Evolutionary conservation across 2,329 filamentous ascomycete genomes (phyloP), one percentile per base, ranked within the genome.

Genomic region (Incumbomyces lentus): DNA sequence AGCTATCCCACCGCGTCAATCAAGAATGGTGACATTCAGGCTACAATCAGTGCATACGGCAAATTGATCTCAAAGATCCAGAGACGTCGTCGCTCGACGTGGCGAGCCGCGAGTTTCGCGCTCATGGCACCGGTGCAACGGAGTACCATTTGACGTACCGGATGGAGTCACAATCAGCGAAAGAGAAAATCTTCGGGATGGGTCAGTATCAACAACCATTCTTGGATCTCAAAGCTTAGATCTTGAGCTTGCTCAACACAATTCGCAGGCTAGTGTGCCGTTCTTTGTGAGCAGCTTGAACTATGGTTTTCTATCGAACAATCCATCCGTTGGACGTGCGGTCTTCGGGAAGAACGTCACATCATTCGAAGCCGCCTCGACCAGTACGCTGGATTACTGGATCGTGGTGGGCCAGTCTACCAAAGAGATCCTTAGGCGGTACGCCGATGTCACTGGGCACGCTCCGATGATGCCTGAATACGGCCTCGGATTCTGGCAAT

Each of bases 381-480:
- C 78, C 0, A 70, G 70, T 8, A 61, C 64, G 1, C 63, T 83
- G 0, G 79, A 83, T 53, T 82, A 81, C 53, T 82, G 79, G 79
- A 59, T 83, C 29, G 76, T 81, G 0, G 75, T 74, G 0, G 76
- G 73, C 0, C 70, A 76, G 33, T 67, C 67, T 0, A 79, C 79
- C 0, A 66, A 68, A 0, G 68, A 76, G 31, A 79, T 82, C 35
- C 69, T 74, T 6, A 65, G 76, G 49, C 66, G 71, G 0, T 83
- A 82, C 53, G 72, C 73, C 0, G 61, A 62, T 3, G 75, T 68
- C 1, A 79, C 78, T 0, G 79, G 79, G 0, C 72, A 68, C 30
- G 76, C 75, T 0, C 79, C 80, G 0, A 76, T 78, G 72, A 82
- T 83, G 79, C 80, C 79, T 1, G 79, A 82, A 53, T 82, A 81